Percentiles rank a stretch among this genome's conserved stretches.
Conservation (phyloP, 1,284 basidiomycete genomes). For the Ustilago trichophora region DNA sequence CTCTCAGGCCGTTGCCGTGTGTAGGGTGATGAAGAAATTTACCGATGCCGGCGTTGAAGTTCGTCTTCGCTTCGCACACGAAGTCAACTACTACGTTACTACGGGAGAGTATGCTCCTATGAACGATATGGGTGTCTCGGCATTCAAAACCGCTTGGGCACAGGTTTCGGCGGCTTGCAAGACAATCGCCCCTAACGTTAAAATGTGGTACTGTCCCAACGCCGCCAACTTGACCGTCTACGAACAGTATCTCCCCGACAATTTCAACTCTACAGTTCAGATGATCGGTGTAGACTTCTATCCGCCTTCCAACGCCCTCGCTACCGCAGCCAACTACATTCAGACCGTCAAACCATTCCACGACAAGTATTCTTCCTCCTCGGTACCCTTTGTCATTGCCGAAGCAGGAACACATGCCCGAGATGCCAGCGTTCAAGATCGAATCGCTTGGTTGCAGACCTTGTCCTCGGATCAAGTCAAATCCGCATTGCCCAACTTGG, state of each 20-base stretch:
- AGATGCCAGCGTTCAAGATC: constrained; percentile 25
- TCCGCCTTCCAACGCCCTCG: constrained; percentile 42
- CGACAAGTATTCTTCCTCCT: constrained; percentile 57
- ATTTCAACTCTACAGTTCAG: constrained; percentile 47
- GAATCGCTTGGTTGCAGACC: constrained; percentile 59
- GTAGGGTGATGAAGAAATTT: constrained; percentile 67
- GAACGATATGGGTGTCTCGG: constrained; percentile 49
- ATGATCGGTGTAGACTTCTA: constrained; percentile 66
- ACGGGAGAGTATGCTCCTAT: constrained; percentile 30
- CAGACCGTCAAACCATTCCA: constrained; percentile 65
- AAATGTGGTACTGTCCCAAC: constrained; percentile 62
- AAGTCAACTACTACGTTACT: constrained; percentile 53
- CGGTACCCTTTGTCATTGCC: constrained; percentile 65
- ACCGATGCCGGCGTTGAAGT: constrained; percentile 67
- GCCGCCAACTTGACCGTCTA: constrained; percentile 30
- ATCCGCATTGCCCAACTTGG: constrained; percentile 55
- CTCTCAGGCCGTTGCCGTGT: constrained; percentile 62
- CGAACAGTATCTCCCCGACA: constrained; percentile 40
- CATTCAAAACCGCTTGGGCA: constrained; percentile 66
- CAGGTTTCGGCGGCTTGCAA: constrained; percentile 61
- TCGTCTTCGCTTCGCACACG: constrained; percentile 66
- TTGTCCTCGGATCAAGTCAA: constrained; percentile 50
- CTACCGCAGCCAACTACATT: constrained; percentile 52
- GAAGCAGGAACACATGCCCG: constrained; percentile 59
- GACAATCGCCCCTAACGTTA: constrained; percentile 62